Evolutionary conservation across 139 green algal genomes (phyloP), one percentile per base, ranked within the genome.

Genomic region (Zygnema circumcarinatum): DNA sequence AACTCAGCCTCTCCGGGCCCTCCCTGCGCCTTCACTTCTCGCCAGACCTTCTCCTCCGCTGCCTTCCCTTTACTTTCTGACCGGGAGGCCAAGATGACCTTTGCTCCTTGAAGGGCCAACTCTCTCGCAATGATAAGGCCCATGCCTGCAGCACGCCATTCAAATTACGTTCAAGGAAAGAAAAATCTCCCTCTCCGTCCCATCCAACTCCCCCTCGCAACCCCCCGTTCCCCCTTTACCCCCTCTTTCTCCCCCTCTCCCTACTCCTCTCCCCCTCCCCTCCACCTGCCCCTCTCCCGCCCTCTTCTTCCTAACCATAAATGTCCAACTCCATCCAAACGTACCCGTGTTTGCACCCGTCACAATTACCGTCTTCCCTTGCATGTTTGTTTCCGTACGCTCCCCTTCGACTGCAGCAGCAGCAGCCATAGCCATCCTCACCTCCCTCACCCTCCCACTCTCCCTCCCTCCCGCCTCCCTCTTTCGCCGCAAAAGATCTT

Each of bases 41-140:
- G 32, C 21, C 29, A n/a, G 2, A 87, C 81, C 42, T 42, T n/a
- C 2, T 87, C 81, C 81, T 39, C n/a, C 1, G 69, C 81, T 39
- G 32, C 36, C 22, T 62, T 32, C 3, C 81, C 81, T 32, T 67
- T 86, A 2, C 3, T 62, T 7, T 36, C 81, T 75, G 40, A 82
- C 38, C 85, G 32, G 79, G 67, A 90, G 16, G 85, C 85, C 76
- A 90, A 21, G 25, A 90, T 67, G 31, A 90, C 85, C 32, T 36
- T 81, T 29, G 85, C 85, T 29, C 85, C 85, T 16, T 21, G n/a
- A 2, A 82, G 53, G 11, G 85, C 85, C 85, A 90, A 42, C 79
- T 81, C 79, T 67, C 74, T 79, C 2, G 85, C 85, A 36, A 76
- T 90, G 25, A 79, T 62, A 29, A 89, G 1, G 1, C 85, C 85